These are phyloP conservation scores for Athelia sp. DNA, from an alignment of 1,284 basidiomycete species.

Conservation along the genomic window DNA sequence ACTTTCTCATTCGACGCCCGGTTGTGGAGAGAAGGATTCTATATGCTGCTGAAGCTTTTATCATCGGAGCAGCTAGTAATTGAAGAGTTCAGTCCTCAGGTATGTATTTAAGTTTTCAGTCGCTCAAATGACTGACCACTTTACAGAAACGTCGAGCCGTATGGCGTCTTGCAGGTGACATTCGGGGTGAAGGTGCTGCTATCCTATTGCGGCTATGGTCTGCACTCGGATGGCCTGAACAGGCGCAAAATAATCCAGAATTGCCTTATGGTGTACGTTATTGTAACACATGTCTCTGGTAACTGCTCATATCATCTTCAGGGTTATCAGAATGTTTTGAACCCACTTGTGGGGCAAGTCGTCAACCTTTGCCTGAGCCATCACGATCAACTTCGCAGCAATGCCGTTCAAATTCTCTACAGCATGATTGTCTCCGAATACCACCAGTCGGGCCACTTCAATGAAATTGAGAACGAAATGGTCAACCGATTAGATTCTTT, in stretches of 20 bases:
- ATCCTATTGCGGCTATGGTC: constrained; percentile 86
- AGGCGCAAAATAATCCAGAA: constrained; percentile 42
- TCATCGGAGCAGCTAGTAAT: constrained; percentile 90
- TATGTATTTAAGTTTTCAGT: constrained; percentile 24
- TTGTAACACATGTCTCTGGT: constrained; percentile 5
- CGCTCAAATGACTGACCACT: constrained; percentile 1
- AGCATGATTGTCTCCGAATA: constrained; percentile 96
- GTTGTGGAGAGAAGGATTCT: constrained; percentile 82
- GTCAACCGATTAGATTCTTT: constrained; percentile 91
- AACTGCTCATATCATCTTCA: constrained; percentile 22
- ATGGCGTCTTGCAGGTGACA: constrained; percentile 93
- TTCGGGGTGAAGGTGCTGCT: constrained; percentile 88
- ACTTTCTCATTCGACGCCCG: constrained; percentile 69
- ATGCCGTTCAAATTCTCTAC: constrained; percentile 89
- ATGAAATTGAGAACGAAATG: constrained; percentile 90
- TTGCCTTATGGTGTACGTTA: constrained; percentile 57
- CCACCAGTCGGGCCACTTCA: constrained; percentile 75
- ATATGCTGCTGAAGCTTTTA: constrained; percentile 79
- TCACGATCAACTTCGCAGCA: constrained; percentile 87
- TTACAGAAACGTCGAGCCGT: constrained; percentile 86
- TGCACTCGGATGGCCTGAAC: constrained; percentile 76
- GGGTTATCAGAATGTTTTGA: constrained; percentile 83
- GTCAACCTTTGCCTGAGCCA: constrained; percentile 93
- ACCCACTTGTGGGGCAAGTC: constrained; percentile 85
- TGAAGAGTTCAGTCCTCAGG: constrained; percentile 91